A percentile compares a stretch with the other conserved stretches of the same genome.
Evolutionary conservation across 2,329 filamentous ascomycete species (phyloP).

Genomic region (Remersonia thermophila): DNA sequence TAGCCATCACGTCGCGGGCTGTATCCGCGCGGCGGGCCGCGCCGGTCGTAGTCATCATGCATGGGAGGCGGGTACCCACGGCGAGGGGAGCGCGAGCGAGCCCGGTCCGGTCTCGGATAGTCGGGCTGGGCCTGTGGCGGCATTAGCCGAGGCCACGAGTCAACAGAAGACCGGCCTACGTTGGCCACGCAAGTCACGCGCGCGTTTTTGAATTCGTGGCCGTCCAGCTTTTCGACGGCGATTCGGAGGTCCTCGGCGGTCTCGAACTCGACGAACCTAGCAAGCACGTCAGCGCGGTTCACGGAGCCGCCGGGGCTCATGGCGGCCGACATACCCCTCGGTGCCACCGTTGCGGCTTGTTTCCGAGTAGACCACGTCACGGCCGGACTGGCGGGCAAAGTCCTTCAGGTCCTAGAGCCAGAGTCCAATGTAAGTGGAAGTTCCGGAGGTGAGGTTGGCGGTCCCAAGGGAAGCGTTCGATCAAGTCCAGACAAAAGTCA

Average conservation of each 20-base stretch:
- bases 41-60: slow-evolving; percentile 70
- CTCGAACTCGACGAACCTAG: slow-evolving; percentile 95
- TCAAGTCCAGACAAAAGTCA: slow-evolving; percentile 28
- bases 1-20: slow-evolving; percentile 59
- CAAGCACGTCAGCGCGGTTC: slow-evolving; percentile 7
- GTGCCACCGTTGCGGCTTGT: slow-evolving; percentile 84
- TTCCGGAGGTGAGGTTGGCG: slow-evolving; percentile 33
- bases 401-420: slow-evolving; percentile 97
- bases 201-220: slow-evolving; percentile 82
- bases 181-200: slow-evolving; percentile 78
- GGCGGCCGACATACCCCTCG: slow-evolving; percentile 56
- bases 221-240: slow-evolving; percentile 90
- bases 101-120: slow-evolving; percentile 54
- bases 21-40: slow-evolving; percentile 66
- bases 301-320: slow-evolving; percentile 13
- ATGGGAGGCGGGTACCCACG: slow-evolving; percentile 56
- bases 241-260: slow-evolving; percentile 78
- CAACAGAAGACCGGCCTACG: slow-evolving; percentile 40
- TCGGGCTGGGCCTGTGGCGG: slow-evolving; percentile 16
- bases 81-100: slow-evolving; percentile 63
- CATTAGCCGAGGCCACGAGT: slow-evolving; percentile 5
- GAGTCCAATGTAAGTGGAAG: slow-evolving; percentile 66
- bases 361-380: slow-evolving; percentile 97
- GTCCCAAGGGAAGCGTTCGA: slow-evolving; percentile 22
- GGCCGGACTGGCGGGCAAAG: slow-evolving; percentile 90